Evolutionary conservation across 2,329 filamentous ascomycete species (phyloP), one percentile per base, ranked within the genome.

Genomic region (Amesomyces nigricolor): DNA sequence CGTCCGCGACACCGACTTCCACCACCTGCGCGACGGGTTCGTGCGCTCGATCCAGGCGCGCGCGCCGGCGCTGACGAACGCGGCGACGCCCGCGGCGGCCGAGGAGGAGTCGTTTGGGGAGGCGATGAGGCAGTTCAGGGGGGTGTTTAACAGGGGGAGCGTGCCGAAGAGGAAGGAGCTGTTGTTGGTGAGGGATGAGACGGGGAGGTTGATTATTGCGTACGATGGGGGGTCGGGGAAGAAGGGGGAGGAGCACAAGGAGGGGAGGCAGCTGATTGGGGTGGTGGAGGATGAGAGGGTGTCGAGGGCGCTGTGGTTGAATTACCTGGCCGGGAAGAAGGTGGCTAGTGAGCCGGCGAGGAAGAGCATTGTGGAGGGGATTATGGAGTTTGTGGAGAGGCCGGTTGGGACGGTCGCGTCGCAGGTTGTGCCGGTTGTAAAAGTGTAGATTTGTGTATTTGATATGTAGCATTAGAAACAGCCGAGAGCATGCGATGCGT

Each of bases 1-100:
- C 0, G 91, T 90, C n/a, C 80, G 90, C 38, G 91, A 95, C 71
- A 99, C 94, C 16, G 91, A 97, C 71, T 97, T 96, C 71, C 83
- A 86, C 62, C 94, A 99, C 70, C 72, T 99, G 59, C 83, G 92
- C 40, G 94, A 99, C 67, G 94, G 89, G 1, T 95, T 91, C 75
- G 89, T 96, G 57, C 82, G 91, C 5, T 88, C 89, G 19, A 87
- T 99, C 61, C 88, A 88, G 52, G 86, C 82, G 8, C 83, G 87
- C 35, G 86, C 87, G 2, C 78, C 85, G 1, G 54, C 47, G 8
- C 45, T 62, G 13, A n/a, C 58, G 5, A 56, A 51, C 22, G 22
- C 22, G 32, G 8, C 32, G 8, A n/a, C 13, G 10, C 17, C 43
- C 1, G 26, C 52, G 10, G 51, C 47, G 10, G 30, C 82, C 68